phyloP scores from a whole-genome alignment of 805 yeast genomes.

The Diddensiella caesifluorescens region DNA sequence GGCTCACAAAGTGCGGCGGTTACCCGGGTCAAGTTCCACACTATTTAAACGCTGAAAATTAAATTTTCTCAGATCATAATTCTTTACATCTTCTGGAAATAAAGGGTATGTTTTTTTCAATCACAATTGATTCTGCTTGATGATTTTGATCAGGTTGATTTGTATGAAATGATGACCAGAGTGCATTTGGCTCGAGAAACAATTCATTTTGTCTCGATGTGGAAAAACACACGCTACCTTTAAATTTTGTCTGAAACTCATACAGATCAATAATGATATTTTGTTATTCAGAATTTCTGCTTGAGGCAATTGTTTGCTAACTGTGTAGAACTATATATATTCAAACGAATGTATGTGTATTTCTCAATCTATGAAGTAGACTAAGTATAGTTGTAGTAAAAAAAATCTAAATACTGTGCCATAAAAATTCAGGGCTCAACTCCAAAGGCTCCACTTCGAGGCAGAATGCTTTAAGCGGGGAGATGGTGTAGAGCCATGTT shows the following conservation, averaged over 20 bases:
- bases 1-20: too few relatives aligned
- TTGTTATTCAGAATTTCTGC: too few relatives aligned
- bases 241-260: slow-evolving; percentile 32
- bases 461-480: neutral
- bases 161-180: slow-evolving; percentile 73
- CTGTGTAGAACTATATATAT: neutral
- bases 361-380: too few relatives aligned
- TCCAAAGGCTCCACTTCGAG: slow-evolving; percentile 6
- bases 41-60: neutral
- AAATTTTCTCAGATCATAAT: too few relatives aligned
- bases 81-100: neutral
- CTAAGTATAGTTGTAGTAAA: too few relatives aligned
- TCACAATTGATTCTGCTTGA: neutral
- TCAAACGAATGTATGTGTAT: too few relatives aligned
- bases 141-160: neutral
- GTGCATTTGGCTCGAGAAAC: slow-evolving; percentile 99
- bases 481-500: neutral
- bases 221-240: slow-evolving; percentile 99
- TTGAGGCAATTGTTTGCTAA: too few relatives aligned
- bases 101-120: neutral
- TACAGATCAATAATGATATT: too few relatives aligned
- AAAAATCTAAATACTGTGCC: too few relatives aligned
- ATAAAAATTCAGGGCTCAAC: neutral
- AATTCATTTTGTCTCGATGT: slow-evolving; percentile 54
- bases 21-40: too few relatives aligned